A percentile compares a stretch with the other conserved stretches of the same genome.
phyloP scores from a whole-genome alignment of 164 flowering plant species.

The Buxus sempervirens region DNA sequence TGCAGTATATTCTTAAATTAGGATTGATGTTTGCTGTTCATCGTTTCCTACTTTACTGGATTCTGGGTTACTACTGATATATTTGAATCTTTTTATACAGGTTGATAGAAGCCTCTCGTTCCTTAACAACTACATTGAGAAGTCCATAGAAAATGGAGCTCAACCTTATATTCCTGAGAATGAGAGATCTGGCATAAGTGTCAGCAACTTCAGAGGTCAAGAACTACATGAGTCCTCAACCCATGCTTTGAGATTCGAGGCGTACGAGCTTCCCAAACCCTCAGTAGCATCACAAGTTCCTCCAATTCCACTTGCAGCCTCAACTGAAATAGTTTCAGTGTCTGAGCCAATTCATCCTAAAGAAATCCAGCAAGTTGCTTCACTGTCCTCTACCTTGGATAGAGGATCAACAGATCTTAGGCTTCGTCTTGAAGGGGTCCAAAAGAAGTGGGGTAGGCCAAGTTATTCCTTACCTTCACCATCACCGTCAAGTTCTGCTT shows the following conservation, averaged over 20 bases:
- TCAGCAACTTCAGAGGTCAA: conserved; percentile 46
- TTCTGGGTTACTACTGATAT: background rate
- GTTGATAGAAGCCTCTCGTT: conserved; percentile 56
- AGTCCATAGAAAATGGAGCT: conserved; percentile 77
- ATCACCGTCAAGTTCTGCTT: conserved; percentile 38
- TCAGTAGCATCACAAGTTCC: conserved; percentile 33
- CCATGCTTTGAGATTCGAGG: conserved; percentile 90
- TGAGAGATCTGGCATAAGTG: conserved; percentile 60
- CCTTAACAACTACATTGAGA: conserved; percentile 61
- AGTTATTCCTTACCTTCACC: conserved; percentile 54
- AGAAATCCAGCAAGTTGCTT: conserved; percentile 36
- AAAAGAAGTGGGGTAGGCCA: conserved; percentile 94
- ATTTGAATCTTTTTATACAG: conserved; percentile 20
- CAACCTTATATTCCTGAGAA: conserved; percentile 77
- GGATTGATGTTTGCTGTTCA: background rate
- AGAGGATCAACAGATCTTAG: conserved; percentile 48
- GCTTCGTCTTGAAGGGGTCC: conserved; percentile 93
- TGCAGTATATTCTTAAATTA: background rate
- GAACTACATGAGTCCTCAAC: conserved; percentile 54
- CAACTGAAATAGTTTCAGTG: conserved; percentile 66
- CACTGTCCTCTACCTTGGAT: conserved; percentile 35
- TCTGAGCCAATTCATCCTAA: conserved; percentile 49
- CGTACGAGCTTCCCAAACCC: conserved; percentile 91
- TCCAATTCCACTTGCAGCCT: conserved; percentile 30
- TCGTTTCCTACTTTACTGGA: background rate